Conservation (phyloP, 345 rosid genomes). For the Zanthoxylum bungeanum region DNA sequence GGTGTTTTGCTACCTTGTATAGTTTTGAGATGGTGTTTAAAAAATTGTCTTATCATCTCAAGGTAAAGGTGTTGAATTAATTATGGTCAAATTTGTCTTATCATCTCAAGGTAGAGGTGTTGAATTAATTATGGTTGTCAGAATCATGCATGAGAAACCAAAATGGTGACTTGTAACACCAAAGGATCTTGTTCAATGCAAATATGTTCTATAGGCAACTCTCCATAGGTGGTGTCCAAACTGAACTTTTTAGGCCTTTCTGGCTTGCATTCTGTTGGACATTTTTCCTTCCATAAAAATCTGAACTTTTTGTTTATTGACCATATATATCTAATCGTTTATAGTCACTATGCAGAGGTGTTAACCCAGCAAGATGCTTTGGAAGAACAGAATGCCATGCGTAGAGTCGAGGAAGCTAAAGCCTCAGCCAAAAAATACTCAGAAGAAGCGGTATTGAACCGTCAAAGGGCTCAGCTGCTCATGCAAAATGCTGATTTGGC, state of each 20-base stretch:
- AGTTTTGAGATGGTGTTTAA: too few species aligned
- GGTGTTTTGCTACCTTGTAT: too few species aligned
- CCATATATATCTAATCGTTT: neutral
- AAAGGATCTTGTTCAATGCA: neutral
- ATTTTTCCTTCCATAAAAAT: neutral
- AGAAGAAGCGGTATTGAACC: slow-evolving; percentile 52
- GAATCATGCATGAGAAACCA: too few species aligned
- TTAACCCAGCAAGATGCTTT: slow-evolving; percentile 44
- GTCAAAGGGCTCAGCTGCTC: slow-evolving; percentile 62
- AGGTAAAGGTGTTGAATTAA: too few species aligned
- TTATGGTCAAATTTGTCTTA: too few species aligned
- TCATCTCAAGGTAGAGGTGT: too few species aligned
- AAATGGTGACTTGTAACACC: too few species aligned
- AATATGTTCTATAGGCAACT: neutral
- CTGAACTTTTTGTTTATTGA: neutral
- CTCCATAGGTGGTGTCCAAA: neutral
- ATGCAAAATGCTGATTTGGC: slow-evolving; percentile 82
- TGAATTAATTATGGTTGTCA: neutral
- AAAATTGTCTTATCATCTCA: neutral
- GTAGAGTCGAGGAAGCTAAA: slow-evolving; percentile 50
- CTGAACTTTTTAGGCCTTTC: neutral
- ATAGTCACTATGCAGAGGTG: slow-evolving; percentile 27
- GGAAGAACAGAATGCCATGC: slow-evolving; percentile 43
- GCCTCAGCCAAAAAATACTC: slow-evolving; percentile 31
- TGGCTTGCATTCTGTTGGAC: neutral